Evolutionary conservation across 1,139 yeast genomes (phyloP), one percentile per base, ranked within the genome.

Genomic region (Lodderomyces jiufengensis): DNA sequence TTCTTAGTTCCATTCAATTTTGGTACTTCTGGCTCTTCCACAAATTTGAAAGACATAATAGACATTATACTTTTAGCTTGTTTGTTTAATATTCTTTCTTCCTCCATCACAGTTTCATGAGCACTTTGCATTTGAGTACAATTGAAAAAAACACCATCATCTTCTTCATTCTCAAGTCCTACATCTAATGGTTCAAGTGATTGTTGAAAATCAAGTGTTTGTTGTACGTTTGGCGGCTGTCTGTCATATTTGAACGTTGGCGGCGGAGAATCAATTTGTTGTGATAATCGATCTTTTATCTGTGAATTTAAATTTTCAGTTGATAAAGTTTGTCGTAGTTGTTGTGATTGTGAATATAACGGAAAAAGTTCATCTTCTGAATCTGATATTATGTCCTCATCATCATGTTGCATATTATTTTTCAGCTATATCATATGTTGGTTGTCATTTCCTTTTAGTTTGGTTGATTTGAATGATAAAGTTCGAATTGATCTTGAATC

Each of bases 51-150:
- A 15, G 29, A 24, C 11, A 22, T 8, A 20, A 31, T 16, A 9
- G 29, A 16, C 24, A 24, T 10, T 10, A 31, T 24, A 16, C 28
- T 24, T 31, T 31, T 24, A 22, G 16, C 25, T 31, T 31, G 33
- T 11, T 14, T 3, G n/a, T 24, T 15, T 8, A 4, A 10, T 6
- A 26, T 22, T 12, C n/a, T 27, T 13, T 32, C 35, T 13, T 16
- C 9, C 12, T 27, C 35, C 12, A 23, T n/a, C 2, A 32, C 31
- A 5, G 30, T 32, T 26, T 32, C 35, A 21, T 32, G 35, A 18
- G 27, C 27, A 10, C 30, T 20, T 26, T 32, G 35, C 35, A 32
- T 32, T 32, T 32, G 35, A 3, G 35, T 32, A 24, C 29, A 26
- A 20, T 26, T 24, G 26, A 32, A 32, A 15, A 26, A 32, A 10